Base-by-base conservation (phyloP, 495 filamentous ascomycete genomes). In the Parathielavia hyrcaniae region DNA sequence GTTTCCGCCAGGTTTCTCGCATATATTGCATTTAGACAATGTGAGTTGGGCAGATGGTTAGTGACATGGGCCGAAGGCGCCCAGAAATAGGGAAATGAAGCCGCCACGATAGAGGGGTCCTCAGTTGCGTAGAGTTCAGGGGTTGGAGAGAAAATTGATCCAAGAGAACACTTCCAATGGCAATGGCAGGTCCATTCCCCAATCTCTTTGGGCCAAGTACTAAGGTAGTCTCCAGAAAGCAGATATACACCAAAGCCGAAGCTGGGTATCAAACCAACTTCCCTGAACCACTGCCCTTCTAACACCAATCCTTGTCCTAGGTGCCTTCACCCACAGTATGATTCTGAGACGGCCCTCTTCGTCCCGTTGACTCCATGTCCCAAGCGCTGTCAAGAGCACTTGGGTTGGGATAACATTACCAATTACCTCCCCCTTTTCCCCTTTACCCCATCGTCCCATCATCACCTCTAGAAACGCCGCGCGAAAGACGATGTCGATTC, bases 211-310 rank as follows among this genome's bases (percentile, higher is more conserved):
- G 26, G 6, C 6, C 26, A 30, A 30, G 26, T 30, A 30, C 26
- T 30, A n/a, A n/a, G n/a, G n/a, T n/a, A 30, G 26, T 3, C 6
- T 30, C 26, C 26, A 45, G 16, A 34, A 46, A 19, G 14, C 38
- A 48, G 35, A 38, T 53, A 52, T 52, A 48, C 54, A 36, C 39
- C 17, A 45, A 45, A 35, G 36, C n/a, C 55, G 43, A 49, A 44
- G 40, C 40, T 39, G 59, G 63, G 63, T 65, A 65, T 62, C 63
- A 60, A 65, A 59, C 35, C 60, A 59, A 54, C 53, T 61, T 53
- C 20, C 32, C 12, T 20, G 22, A 36, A 56, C 19, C 49, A 30
- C 32, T 26, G 30, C 14, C n/a, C 14, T 19, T 12, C 9, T 23
- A 10, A 26, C 12, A 12, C 14, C 11, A 46, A 14, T 5, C 44